Evolutionary conservation across 2,329 filamentous ascomycete genomes (phyloP).

Genomic region (Trichoderma sp.): DNA sequence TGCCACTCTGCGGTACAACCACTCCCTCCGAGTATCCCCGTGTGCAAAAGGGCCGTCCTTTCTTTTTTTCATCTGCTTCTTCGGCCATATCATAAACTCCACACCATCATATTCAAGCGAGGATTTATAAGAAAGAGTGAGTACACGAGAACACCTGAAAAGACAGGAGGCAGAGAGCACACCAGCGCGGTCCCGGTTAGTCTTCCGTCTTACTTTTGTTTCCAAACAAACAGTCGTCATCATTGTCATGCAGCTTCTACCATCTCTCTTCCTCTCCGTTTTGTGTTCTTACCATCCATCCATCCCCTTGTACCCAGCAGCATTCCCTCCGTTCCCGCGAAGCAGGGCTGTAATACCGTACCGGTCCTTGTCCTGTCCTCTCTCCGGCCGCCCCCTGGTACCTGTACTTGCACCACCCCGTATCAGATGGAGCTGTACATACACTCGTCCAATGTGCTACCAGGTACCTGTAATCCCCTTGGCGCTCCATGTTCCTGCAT

Average conservation of each 20-base stretch:
- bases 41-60: not conserved
- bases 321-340: not conserved
- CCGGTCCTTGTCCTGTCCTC: not conserved
- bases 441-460: not conserved
- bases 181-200: not conserved
- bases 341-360: not conserved
- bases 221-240: not conserved
- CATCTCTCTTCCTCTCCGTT: not conserved
- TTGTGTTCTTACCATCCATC: not conserved
- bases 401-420: not conserved
- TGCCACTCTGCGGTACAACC: slow-evolving; percentile 13
- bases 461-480: not conserved
- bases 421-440: not conserved
- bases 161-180: not conserved
- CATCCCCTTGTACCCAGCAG: not conserved
- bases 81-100: not conserved
- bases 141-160: not conserved
- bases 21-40: not conserved
- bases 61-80: not conserved
- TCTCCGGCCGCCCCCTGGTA: not conserved
- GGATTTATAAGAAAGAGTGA: not conserved
- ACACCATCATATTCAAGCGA: not conserved
- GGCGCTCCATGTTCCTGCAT: slow-evolving; percentile 16
- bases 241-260: not conserved
- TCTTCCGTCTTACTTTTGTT: not conserved